phyloP scores from a whole-genome alignment of 2,329 filamentous ascomycete species.

The Fusarium neocosmosporiellum region DNA sequence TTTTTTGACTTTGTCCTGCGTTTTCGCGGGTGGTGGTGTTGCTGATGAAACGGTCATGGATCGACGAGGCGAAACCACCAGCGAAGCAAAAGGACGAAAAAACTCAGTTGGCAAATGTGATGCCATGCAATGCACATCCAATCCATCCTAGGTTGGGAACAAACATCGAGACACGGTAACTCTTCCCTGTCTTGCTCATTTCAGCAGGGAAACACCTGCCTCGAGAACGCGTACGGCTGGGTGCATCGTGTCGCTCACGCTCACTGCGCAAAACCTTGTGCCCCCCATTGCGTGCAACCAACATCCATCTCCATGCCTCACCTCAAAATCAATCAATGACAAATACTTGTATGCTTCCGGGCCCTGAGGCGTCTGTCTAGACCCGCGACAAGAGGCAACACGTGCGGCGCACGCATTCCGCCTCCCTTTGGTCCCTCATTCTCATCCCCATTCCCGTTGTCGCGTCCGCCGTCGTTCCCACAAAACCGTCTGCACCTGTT shows the following conservation, averaged over 20 bases:
- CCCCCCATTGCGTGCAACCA: slow-evolving; percentile 2
- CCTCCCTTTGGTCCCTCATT: neutral
- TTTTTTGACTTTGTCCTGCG: slow-evolving; percentile 1
- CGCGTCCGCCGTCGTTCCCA: neutral
- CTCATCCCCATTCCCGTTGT: neutral
- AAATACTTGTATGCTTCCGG: slow-evolving; percentile 8
- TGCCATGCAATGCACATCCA: slow-evolving; percentile 6
- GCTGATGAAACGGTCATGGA: slow-evolving; percentile 2
- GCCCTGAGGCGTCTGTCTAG: neutral
- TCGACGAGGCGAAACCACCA: neutral
- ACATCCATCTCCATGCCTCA: neutral
- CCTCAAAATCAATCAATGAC: slow-evolving; percentile 5
- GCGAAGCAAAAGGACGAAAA: slow-evolving; percentile 1
- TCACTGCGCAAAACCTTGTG: slow-evolving; percentile 7
- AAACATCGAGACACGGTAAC: neutral
- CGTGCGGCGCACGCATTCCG: neutral
- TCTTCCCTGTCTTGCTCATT: neutral
- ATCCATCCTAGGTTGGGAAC: neutral
- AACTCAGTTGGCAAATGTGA: slow-evolving; percentile 15
- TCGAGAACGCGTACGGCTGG: neutral
- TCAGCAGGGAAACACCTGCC: neutral
- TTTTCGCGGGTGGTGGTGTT: slow-evolving; percentile 2
- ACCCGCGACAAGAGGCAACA: neutral
- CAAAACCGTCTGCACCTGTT: slow-evolving; percentile 7
- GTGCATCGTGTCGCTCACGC: neutral